Base-by-base conservation (phyloP, 2,329 filamentous ascomycete genomes). In the Arthrocladium fulminans region DNA sequence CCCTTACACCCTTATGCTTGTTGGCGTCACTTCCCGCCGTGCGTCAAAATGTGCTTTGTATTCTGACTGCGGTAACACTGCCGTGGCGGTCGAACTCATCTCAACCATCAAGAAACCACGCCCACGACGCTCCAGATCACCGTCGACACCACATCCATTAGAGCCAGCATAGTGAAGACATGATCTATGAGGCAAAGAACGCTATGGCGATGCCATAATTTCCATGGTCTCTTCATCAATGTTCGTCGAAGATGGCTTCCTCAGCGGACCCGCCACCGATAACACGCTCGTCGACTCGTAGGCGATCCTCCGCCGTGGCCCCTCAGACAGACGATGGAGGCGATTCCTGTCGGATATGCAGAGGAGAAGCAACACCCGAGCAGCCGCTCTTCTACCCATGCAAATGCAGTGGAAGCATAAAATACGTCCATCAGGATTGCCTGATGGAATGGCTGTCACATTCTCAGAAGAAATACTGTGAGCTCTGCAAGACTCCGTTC, bases 391-490 rank as follows among this genome's bases (percentile, higher is more conserved):
- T 95, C 72, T 92, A 94, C 63, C 92, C 92, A 4, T 98, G 92
- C 81, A 96, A 96, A 73, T 98, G 92, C 72, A 96, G 88, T 63
- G 92, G 92, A 49, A 97, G 90, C 69, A 98, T 98, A 71, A 96
- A 95, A 71, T 95, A 85, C 62, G 92, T 98, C 53, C 92, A 98
- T 66, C 92, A 98, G 68, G 86, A 94, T 65, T 98, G 92, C 65
- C 72, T 98, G 67, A 95, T 98, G 84, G 89, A 97, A 68, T 98
- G 92, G 92, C 75, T 98, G 19, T 90, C 88, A 43, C 94, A 98
- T 67, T 97, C 92, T 1, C 89, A 98, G 65, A 98, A 98, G 78
- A 97, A 97, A 67, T 86, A 98, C 73, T 98, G 94, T 74, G 92
- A 98, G 72, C 81, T 98, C 29, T 98, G 92, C 80, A 98, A 98